These are phyloP conservation scores for Tinospora cordifolia DNA, from an alignment of 164 flowering plant genomes.

Conservation along the genomic window DNA sequence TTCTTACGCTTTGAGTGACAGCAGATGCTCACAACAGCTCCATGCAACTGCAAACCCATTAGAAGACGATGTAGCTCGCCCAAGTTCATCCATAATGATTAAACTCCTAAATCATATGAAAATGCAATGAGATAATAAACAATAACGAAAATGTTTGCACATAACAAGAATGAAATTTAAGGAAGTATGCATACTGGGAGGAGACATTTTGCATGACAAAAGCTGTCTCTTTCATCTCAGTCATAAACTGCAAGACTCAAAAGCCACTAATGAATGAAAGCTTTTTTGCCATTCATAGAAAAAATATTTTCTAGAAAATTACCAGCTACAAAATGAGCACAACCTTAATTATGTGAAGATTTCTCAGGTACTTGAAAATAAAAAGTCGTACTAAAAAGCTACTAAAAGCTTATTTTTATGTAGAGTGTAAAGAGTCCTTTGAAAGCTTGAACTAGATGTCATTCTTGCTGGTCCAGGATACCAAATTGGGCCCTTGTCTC, in stretches of 20 bases:
- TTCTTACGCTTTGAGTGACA: conserved; percentile 74
- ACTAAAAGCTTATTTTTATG: not conserved
- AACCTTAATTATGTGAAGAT: too few species aligned
- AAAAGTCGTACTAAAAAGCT: not conserved
- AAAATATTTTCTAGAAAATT: too few species aligned
- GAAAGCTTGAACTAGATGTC: not conserved
- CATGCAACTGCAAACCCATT: conserved; percentile 97
- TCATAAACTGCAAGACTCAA: conserved; percentile 79
- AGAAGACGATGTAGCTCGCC: conserved; percentile 93
- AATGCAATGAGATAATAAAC: not conserved
- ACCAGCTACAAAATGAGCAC: too few species aligned
- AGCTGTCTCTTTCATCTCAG: conserved; percentile 99
- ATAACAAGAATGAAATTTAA: not conserved
- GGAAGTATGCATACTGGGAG: conserved; percentile 36
- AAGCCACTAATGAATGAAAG: not conserved
- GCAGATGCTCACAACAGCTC: conserved; percentile 97
- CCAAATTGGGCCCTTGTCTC: too few species aligned
- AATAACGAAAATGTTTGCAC: not conserved
- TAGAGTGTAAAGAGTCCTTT: not conserved
- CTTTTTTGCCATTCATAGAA: not conserved
- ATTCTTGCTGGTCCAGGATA: too few species aligned
- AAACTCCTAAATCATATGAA: conserved; percentile 55
- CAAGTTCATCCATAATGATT: conserved; percentile 94
- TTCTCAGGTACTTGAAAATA: not conserved
- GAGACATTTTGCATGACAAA: conserved; percentile 91